Evolutionary conservation across 202 grass and related monocot species (phyloP), one percentile per base, ranked within the genome.

Genomic region (Bolboschoenoplectus hybrid): DNA sequence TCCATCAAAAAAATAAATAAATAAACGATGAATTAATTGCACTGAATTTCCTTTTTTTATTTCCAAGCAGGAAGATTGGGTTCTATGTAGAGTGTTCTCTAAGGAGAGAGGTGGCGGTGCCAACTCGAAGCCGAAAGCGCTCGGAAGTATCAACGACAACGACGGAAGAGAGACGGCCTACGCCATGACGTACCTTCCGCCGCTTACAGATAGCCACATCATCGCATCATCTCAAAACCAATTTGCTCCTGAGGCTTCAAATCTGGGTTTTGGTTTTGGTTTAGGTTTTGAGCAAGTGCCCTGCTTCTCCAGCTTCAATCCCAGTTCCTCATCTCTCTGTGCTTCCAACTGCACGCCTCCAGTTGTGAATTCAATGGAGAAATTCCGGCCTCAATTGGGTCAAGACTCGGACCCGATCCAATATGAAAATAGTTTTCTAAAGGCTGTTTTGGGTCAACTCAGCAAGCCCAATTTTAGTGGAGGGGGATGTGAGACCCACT

Each of bases 221-320:
- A 78, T 86, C 86, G 75, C 88, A 85, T 81, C 87, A 87, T 70
- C 62, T 35, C 66, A 87, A 85, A 84, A 53, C 85, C 81, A 76
- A 32, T 70, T 85, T 9, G 73, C 52, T 66, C 45, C 87, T 2
- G 75, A 80, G 7, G 53, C 53, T 41, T 80, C 75, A 80, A 80
- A 39, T 11, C 41, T 80, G 4, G 75, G 53, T 35, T 39, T 57
- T 9, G 67, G 16, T 83, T 67, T 65, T 53, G 90, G 90, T 79
- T 49, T 97, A 88, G 90, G 90, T 79, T 49, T 97, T 90, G 87
- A 90, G 97, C 97, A 99, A 90, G 97, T 99, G 97, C 97, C 97
- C 97, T 99, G 97, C 97, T 99, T 99, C 97, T 99, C 97, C 97
- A 99, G 88, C 91, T 93, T 97, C 88, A 88, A 74, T 39, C 36